A percentile compares a stretch with the other conserved stretches of the same genome.
phyloP scores from a whole-genome alignment of 768 basidiomycete genomes.

The Lentinula sp. region DNA sequence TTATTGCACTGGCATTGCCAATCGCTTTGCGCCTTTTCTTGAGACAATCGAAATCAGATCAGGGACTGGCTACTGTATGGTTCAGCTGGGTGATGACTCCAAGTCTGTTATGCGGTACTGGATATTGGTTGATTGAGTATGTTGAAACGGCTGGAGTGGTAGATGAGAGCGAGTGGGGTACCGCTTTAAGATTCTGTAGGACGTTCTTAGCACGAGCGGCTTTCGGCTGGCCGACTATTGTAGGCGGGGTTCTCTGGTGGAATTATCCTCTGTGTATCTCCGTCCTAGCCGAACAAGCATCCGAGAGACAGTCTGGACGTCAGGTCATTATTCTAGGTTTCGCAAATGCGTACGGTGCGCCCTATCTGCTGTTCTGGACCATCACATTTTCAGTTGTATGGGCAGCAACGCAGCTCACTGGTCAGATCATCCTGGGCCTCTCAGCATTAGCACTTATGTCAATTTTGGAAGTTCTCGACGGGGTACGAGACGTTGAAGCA shows the following conservation, averaged over 20 bases:
- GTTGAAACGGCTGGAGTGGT: conserved; percentile 49
- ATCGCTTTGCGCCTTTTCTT: conserved; percentile 50
- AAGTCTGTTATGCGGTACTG: conserved; percentile 50
- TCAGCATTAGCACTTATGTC: conserved; percentile 63
- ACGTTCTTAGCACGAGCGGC: conserved; percentile 58
- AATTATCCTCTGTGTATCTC: conserved; percentile 69
- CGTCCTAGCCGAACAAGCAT: conserved; percentile 33
- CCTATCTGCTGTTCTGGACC: conserved; percentile 80
- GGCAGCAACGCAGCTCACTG: conserved; percentile 69
- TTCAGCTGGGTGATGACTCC: conserved; percentile 54
- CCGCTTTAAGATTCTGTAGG: conserved; percentile 42
- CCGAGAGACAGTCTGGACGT: conserved; percentile 24
- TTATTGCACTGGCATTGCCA: conserved; percentile 35
- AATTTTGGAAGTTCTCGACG: conserved; percentile 77
- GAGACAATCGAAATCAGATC: conserved; percentile 63
- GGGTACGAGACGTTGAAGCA: conserved; percentile 62
- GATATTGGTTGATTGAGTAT: conserved; percentile 84
- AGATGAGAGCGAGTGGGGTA: conserved; percentile 30
- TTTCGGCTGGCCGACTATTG: conserved; percentile 43
- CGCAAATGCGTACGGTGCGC: conserved; percentile 85
- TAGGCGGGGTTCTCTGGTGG: conserved; percentile 65
- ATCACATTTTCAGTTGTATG: conserved; percentile 59
- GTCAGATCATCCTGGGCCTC: conserved; percentile 71
- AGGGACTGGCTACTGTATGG: conserved; percentile 62
- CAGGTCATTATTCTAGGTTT: conserved; percentile 71